Base-by-base conservation (phyloP, 257 asterid genomes). In the Dorcoceras hygrometricum region DNA sequence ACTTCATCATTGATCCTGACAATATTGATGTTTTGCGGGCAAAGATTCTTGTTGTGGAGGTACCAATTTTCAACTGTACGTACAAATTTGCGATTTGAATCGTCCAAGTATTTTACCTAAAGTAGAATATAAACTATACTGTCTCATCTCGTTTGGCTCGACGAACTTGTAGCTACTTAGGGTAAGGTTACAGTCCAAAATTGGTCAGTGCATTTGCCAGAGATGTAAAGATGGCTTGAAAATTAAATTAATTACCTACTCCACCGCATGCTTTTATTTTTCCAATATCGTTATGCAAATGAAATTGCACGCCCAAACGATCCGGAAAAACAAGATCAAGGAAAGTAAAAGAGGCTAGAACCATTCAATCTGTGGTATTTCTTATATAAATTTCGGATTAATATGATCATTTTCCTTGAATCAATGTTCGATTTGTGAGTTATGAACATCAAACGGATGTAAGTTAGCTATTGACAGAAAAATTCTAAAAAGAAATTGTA, bases 1-100 rank as follows among this genome's bases (percentile, higher is more conserved):
- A 94, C 75, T 94, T 90, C 81, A 87, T 94, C 61, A 65, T 73
- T n/a, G 96, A 94, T 73, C 23, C 79, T 8, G 84, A 84, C 55
- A 90, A 90, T 69, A 68, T 68, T 36, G 97, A 94, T 79, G 93
- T 79, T 68, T 79, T 94, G 77, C 87, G 67, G 76, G 94, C 93
- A 39, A 94, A 83, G 80, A 78, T 94, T 76, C 95, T 94, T 66
- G 87, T 90, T 62, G 76, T 90, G 95, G 99, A 94, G 96, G 97
- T 90, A 85, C 6, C 25, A 23, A 64, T 63, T 34, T 68, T 32
- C 39, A 6, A 36, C 72, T 20, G 8, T 68, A 6, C 53, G 32
- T 64, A 65, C 58, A 8, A 10, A 23, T 61, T 36, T 57, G 32
- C 10, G 19, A 46, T 23, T 39, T 26, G 16, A 22, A 71, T 36